Evolutionary conservation across 169 alveolate species (phyloP).

Genomic region (Theileria luwenshuni): DNA sequence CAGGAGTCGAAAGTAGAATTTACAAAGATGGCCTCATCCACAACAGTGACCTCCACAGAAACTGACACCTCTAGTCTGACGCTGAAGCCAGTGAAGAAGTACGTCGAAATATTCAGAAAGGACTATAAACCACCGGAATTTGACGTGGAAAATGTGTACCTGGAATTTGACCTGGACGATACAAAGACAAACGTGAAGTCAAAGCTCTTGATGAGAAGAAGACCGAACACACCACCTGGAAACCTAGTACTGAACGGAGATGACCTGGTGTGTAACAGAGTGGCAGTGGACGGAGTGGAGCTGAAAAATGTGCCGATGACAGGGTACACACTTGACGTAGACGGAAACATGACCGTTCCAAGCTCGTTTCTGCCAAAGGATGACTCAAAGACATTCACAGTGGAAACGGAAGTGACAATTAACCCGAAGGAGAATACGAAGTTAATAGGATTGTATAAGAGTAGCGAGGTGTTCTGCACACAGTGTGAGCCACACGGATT

Average conservation of each 20-base stretch:
- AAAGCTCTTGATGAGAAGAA: conserved; percentile 67
- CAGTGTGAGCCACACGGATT: conserved; percentile 93
- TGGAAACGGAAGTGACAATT: conserved; percentile 78
- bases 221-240: conserved; percentile 70
- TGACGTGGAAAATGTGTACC: conserved; percentile 74
- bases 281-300: conserved; percentile 74
- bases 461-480: conserved; percentile 84
- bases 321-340: conserved; percentile 74
- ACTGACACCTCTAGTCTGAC: conserved; percentile 46
- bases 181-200: conserved; percentile 72
- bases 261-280: conserved; percentile 79
- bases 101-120: conserved; percentile 76
- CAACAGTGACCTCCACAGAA: conserved; percentile 34
- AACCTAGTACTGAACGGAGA: conserved; percentile 87
- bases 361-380: conserved; percentile 66
- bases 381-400: conserved; percentile 52
- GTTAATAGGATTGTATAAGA: conserved; percentile 84
- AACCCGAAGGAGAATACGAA: conserved; percentile 82
- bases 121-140: conserved; percentile 86
- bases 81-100: conserved; percentile 68
- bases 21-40: conserved; percentile 15
- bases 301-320: conserved; percentile 67
- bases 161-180: conserved; percentile 78
- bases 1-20: not conserved
- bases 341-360: conserved; percentile 72